Conservation (phyloP, 768 basidiomycete genomes). For the Naganishia friedmannii region DNA sequence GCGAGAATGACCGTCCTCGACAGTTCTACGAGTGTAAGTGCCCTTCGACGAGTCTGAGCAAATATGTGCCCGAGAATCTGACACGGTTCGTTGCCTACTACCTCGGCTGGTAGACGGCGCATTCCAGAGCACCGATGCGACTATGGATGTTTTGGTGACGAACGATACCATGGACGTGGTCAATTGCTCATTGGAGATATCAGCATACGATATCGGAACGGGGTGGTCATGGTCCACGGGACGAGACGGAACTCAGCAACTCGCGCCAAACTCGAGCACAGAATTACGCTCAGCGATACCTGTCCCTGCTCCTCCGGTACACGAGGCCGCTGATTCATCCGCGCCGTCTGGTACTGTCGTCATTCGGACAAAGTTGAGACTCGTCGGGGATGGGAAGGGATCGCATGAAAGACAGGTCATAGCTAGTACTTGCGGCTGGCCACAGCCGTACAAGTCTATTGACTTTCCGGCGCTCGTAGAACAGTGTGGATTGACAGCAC, state of each 20-base stretch:
- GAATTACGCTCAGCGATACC: slow-evolving; percentile 25
- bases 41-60: too few species aligned
- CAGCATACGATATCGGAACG: slow-evolving; percentile 17
- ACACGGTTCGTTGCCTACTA: background rate
- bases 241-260: background rate
- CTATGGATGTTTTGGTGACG: slow-evolving; percentile 22
- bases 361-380: slow-evolving; percentile 7
- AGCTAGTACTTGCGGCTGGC: slow-evolving; percentile 30
- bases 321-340: background rate
- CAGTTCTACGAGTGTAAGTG: slow-evolving; percentile 29
- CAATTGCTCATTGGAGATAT: background rate
- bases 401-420: background rate
- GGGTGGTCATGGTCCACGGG: slow-evolving; percentile 2
- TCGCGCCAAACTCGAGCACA: slow-evolving; percentile 35
- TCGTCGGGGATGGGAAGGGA: background rate
- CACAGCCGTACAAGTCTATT: slow-evolving; percentile 35
- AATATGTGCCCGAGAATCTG: background rate
- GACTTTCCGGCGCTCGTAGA: slow-evolving; percentile 15
- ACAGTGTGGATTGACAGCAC: slow-evolving; percentile 4
- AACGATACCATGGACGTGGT: slow-evolving; percentile 6
- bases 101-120: slow-evolving; percentile 9
- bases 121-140: slow-evolving; percentile 18
- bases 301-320: slow-evolving; percentile 10
- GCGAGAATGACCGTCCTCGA: slow-evolving; percentile 26
- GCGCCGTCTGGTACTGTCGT: slow-evolving; percentile 20